Base-by-base conservation (phyloP, 805 yeast species). In the Spathaspora gorwiae region DNA sequence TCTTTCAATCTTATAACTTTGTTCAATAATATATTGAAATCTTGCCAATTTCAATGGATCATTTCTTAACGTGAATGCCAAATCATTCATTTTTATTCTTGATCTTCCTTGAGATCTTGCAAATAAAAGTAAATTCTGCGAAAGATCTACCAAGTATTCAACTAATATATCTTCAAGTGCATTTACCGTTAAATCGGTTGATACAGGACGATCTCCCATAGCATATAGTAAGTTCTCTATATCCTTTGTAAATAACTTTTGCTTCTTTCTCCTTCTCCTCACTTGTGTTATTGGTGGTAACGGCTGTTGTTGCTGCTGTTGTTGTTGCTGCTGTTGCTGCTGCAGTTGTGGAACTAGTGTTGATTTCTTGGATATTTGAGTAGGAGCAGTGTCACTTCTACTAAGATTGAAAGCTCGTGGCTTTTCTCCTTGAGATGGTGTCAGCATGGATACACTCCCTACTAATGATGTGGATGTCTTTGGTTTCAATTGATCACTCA, bases 21-120 rank as follows among this genome's bases (percentile, higher is more conserved):
- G 73, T 42, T 69, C 70, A 29, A 66, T 55, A 44, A 70, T 70
- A 48, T 70, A 69, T 47, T 66, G 63, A 53, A 68, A 55, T 43
- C 76, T 54, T 38, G 73, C 66, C 43, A 71, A 55, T 51, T 69
- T 71, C 53, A 60, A 57, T 3, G 76, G 75, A 42, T 71, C 76
- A 46, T 70, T 62, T 11, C 70, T 55, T 35, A 71, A 54, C 7
- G 67, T 68, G 54, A 69, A 66, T 24, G 70, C 72, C 44, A 71
- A 58, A 52, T 71, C 76, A 46, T 70, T 72, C 47, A 70, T 59
- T 48, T 70, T 71, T 26, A 71, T 62, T 44, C 75, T 49, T 26
- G 62, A 50, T 34, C 75, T 54, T 26, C 72, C 70, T 40, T 70
- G 74, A 7, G 68, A 55, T 38, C 60, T 53, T 8, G 76, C 71